Evolutionary conservation across 139 green algal genomes (phyloP).

Genomic region (Auxenochlorella protothecoides): DNA sequence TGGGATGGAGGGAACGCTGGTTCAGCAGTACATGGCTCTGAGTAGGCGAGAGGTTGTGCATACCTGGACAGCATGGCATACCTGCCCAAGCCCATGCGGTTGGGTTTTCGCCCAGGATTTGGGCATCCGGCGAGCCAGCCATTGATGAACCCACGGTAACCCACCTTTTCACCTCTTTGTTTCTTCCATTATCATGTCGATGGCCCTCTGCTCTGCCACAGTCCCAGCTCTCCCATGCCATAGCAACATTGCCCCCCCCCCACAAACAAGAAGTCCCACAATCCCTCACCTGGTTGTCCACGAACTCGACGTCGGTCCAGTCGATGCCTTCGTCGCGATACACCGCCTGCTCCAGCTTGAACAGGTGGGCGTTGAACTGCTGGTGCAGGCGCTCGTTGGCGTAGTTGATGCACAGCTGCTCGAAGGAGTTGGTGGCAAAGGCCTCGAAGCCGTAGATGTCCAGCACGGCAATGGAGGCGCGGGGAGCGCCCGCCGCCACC

Average conservation of each 20-base stretch:
- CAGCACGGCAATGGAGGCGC: slow-evolving; percentile 73
- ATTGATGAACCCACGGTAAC: too few relatives aligned
- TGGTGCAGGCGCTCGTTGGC: slow-evolving; percentile 97
- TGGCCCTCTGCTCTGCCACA: slow-evolving; percentile 34
- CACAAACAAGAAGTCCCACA: too few relatives aligned
- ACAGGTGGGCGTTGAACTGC: slow-evolving; percentile 99
- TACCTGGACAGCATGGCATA: too few relatives aligned
- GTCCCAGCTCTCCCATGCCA: slow-evolving; percentile 27
- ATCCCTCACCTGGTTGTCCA: slow-evolving; percentile 73
- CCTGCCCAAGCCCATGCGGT: too few relatives aligned
- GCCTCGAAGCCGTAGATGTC: slow-evolving; percentile 98
- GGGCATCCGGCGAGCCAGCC: too few relatives aligned
- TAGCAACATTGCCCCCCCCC: neutral
- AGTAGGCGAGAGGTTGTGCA: too few relatives aligned
- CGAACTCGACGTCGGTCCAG: slow-evolving; percentile 98
- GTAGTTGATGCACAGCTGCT: slow-evolving; percentile 98
- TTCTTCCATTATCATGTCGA: slow-evolving; percentile 15
- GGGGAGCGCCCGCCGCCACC: slow-evolving; percentile 45
- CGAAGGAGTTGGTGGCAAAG: slow-evolving; percentile 76
- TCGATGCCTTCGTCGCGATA: slow-evolving; percentile 95
- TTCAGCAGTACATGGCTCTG: too few relatives aligned
- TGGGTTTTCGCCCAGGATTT: too few relatives aligned
- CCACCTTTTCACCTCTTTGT: too few relatives aligned
- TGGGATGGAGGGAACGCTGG: too few relatives aligned
- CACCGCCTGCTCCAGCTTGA: slow-evolving; percentile 98